phyloP scores from a whole-genome alignment of 148 eudicot genomes.

The Rhododendron griersonianum region DNA sequence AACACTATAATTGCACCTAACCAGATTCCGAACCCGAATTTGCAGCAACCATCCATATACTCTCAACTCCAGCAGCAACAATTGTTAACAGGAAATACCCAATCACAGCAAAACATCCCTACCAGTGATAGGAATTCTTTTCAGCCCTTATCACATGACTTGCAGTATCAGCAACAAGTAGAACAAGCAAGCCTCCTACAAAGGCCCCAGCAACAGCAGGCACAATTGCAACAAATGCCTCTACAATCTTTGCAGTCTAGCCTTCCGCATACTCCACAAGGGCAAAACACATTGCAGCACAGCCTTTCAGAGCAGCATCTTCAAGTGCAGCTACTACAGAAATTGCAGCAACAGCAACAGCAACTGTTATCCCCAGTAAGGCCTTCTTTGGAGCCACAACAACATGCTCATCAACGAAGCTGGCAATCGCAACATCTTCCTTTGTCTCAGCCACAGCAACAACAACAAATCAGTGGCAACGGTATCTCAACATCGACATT shows the following conservation, averaged over 20 bases:
- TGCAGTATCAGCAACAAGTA: constrained; percentile 75
- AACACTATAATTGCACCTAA: constrained; percentile 37
- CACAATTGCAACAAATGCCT: constrained; percentile 42
- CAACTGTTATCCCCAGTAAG: constrained; percentile 32
- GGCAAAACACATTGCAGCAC: constrained; percentile 32
- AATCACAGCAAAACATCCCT: constrained; percentile 37
- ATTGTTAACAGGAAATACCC: constrained; percentile 35
- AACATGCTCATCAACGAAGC: constrained; percentile 44
- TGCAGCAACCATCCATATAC: constrained; percentile 35
- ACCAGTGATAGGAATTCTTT: constrained; percentile 28
- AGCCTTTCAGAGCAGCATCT: constrained; percentile 70
- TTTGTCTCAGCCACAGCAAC: constrained; percentile 43
- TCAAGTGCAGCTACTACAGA: constrained; percentile 62
- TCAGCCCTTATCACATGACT: constrained; percentile 52
- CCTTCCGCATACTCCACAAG: constrained; percentile 47
- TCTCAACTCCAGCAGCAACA: constrained; percentile 75
- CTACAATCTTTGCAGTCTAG: constrained; percentile 48
- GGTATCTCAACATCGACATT: constrained; percentile 45
- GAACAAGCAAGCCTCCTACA: constrained; percentile 46
- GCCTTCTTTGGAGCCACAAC: constrained; percentile 40
- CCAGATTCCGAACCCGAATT: constrained; percentile 49
- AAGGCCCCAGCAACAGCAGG: constrained; percentile 56
- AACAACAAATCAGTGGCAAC: constrained; percentile 23
- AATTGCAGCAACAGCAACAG: constrained; percentile 41
- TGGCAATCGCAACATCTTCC: constrained; percentile 49